Percentiles rank a stretch among this genome's conserved stretches.
Conservation (phyloP, 169 alveolate species). For the Nephromyces sp. region DNA sequence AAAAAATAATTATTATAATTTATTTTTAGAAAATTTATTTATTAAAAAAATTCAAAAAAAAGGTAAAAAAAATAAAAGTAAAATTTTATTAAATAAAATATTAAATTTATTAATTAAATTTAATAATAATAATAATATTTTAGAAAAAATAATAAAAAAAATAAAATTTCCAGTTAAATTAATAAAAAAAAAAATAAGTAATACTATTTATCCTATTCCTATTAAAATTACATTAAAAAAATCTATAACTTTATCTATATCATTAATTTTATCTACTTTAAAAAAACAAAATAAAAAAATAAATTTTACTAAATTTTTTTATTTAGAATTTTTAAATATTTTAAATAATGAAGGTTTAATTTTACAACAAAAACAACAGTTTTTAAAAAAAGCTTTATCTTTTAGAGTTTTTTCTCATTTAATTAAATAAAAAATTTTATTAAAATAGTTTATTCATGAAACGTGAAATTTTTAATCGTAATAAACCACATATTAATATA, state of each 20-base stretch:
- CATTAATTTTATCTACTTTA: neutral
- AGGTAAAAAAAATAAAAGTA: slow-evolving; percentile 1
- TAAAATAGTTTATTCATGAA: neutral
- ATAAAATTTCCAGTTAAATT: slow-evolving; percentile 19
- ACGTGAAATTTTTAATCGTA: slow-evolving; percentile 11
- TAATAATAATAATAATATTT: neutral
- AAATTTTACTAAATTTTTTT: neutral
- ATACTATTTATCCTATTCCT: slow-evolving; percentile 9
- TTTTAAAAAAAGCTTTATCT: slow-evolving; percentile 3
- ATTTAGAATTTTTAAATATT: slow-evolving; percentile 2
- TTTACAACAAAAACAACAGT: neutral
- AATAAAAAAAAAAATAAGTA: slow-evolving; percentile 2
- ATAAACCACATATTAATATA: too few species aligned
- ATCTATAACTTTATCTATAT: neutral
- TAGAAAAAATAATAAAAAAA: slow-evolving; percentile 16
- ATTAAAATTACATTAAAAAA: neutral
- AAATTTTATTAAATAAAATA: slow-evolving; percentile 3
- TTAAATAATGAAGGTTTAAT: neutral
- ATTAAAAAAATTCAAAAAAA: slow-evolving; percentile 3
- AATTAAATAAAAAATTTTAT: neutral
- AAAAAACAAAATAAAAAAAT: neutral
- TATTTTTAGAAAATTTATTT: slow-evolving; percentile 3
- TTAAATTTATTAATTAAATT: slow-evolving; percentile 2
- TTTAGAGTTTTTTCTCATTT: slow-evolving; percentile 18
- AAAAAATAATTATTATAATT: slow-evolving; percentile 12